phyloP scores from a whole-genome alignment of 305 asterid species.

The Solanum chacoense region DNA sequence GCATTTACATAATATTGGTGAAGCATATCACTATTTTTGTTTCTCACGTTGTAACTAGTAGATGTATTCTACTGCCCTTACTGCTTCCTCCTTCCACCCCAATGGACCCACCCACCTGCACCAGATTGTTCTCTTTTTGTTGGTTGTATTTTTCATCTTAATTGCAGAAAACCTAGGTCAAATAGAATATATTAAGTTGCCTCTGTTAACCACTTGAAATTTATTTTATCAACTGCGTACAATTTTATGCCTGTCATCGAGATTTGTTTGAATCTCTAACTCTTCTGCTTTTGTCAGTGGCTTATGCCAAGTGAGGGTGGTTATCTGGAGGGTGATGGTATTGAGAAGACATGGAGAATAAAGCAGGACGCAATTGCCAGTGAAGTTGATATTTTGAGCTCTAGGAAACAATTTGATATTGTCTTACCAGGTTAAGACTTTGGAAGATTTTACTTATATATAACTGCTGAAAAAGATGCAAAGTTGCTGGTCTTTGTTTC shows the following conservation, averaged over 20 bases:
- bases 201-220: not conserved
- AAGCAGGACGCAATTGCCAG: conserved; percentile 58
- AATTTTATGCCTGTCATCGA: not conserved
- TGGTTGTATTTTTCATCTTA: not conserved
- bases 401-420: conserved; percentile 71
- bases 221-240: not conserved
- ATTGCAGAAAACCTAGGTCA: not conserved
- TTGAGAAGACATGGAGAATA: conserved; percentile 86
- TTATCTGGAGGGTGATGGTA: conserved; percentile 65
- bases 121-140: not conserved
- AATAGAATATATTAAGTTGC: not conserved
- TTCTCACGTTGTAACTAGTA: not conserved
- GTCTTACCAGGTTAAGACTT: conserved; percentile 71
- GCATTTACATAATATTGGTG: not conserved
- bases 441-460: conserved; percentile 5
- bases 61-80: not conserved
- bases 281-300: conserved; percentile 37
- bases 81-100: not conserved
- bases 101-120: not conserved
- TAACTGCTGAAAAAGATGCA: not conserved
- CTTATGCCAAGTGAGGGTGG: conserved; percentile 83
- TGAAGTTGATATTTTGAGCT: conserved; percentile 70
- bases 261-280: not conserved
- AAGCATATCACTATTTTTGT: not conserved
- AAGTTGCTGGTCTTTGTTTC: not conserved